Evolutionary conservation across 805 yeast species (phyloP), one percentile per base, ranked within the genome.

Genomic region (fission yeast (Schizosaccharomyces pombe)): DNA sequence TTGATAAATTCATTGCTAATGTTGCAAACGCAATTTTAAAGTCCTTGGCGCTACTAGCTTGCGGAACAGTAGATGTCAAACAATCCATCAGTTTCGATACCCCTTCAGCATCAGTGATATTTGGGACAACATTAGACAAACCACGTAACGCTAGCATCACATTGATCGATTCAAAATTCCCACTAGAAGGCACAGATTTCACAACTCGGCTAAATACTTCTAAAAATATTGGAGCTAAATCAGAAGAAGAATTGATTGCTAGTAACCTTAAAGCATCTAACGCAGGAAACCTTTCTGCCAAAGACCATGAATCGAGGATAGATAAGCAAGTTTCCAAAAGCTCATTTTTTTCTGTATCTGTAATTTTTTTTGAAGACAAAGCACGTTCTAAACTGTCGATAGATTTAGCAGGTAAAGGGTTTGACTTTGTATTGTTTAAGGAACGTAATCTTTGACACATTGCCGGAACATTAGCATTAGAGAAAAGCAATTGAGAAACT

Each of bases 191-290:
- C 5, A 47, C 16, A 14, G 52, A 19, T 14, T n/a, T n/a, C 3
- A 19, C 22, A 19, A 29, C 34, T 26, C n/a, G 52, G 14, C n/a
- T n/a, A 28, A 31, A 47, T 3, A 26, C 52, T 19, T 47, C 52
- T 24, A 26, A n/a, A 19, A 47, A 33, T 5, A 47, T 24, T 19
- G 34, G 19, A 28, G 14, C 33, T 3, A 19, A 19, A 19, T 14
- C 6, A 4, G 22, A 14, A n/a, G 26, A 26, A n/a, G 24, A 22
- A 1, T 40, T 6, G 22, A 40, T 3, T 5, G 47, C 47, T 16
- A 47, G 14, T 14, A 53, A 9, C 2, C 55, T 54, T 28, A 53
- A 29, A 24, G 47, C 34, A 53, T 53, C 55, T n/a, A 47, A 29
- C 2, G 22, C 55, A n/a, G 54, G 54, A 30, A 52, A 52, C 24